phyloP scores from a whole-genome alignment of 1,139 yeast species.

The Saccharomyces pastorianus region DNA sequence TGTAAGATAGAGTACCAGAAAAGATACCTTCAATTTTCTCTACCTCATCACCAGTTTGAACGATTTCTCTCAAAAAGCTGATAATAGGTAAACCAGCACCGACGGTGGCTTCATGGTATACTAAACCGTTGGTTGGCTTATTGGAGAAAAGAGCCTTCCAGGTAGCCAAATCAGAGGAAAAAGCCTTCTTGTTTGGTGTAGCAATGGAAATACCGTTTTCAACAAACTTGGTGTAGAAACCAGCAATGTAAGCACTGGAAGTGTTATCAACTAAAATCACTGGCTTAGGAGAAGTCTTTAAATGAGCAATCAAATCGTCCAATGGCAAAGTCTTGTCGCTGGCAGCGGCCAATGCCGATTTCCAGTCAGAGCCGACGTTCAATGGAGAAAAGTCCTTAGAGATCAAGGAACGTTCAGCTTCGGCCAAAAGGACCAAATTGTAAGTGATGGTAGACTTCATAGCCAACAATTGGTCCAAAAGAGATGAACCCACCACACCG shows the following conservation, averaged over 20 bases:
- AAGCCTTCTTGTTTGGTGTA: conserved; percentile 96
- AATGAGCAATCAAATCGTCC: conserved; percentile 51
- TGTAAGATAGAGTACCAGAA: conserved; percentile 93
- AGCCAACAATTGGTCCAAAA: conserved; percentile 60
- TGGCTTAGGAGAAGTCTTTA: conserved; percentile 62
- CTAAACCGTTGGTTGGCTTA: conserved; percentile 55
- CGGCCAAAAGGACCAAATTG: conserved; percentile 75
- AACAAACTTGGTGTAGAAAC: conserved; percentile 65
- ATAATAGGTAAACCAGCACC: conserved; percentile 97
- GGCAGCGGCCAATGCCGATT: conserved; percentile 40
- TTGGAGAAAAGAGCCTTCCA: conserved; percentile 70
- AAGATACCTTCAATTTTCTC: conserved; percentile 90
- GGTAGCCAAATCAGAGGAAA: conserved; percentile 64
- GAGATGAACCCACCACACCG: conserved; percentile 92
- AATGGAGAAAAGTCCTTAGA: conserved; percentile 66
- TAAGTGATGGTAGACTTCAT: conserved; percentile 44
- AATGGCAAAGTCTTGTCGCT: conserved; percentile 46
- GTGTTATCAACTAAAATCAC: conserved; percentile 89
- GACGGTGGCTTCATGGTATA: conserved; percentile 97
- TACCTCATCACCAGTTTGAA: conserved; percentile 86
- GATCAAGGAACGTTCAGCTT: conserved; percentile 59
- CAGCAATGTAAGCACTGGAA: conserved; percentile 70
- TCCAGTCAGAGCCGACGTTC: conserved; percentile 49
- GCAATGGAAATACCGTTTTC: conserved; percentile 82
- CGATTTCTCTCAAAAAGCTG: conserved; percentile 77